These are phyloP conservation scores for Boletus barrowsii DNA, from an alignment of 768 basidiomycete genomes.

Conservation along the genomic window DNA sequence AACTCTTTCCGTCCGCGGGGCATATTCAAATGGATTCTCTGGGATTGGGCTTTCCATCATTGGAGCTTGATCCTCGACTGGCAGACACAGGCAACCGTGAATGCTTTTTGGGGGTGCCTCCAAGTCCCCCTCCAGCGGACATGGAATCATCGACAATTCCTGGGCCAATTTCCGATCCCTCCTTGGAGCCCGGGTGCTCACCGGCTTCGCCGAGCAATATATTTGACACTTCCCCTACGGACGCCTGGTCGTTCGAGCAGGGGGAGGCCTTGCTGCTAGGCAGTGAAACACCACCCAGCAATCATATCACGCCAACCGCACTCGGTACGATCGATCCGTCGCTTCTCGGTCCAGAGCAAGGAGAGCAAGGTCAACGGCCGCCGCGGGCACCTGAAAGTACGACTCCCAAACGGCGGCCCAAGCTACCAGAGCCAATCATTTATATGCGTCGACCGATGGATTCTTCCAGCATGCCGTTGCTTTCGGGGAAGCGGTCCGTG, in stretches of 20 bases:
- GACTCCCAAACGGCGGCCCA: slow-evolving; percentile 7
- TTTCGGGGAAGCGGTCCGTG: slow-evolving; percentile 23
- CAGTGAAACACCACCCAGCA: neutral
- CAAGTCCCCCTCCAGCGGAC: slow-evolving; percentile 17
- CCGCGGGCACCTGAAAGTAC: neutral
- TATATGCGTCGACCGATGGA: slow-evolving; percentile 31
- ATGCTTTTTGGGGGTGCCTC: slow-evolving; percentile 28
- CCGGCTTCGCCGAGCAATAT: slow-evolving; percentile 3
- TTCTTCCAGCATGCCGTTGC: slow-evolving; percentile 16
- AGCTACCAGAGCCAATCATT: slow-evolving; percentile 25
- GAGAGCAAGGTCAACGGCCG: slow-evolving; percentile 2
- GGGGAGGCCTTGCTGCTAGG: neutral
- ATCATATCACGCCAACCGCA: neutral
- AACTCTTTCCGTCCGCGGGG: neutral
- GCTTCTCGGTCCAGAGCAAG: slow-evolving; percentile 20
- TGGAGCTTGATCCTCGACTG: slow-evolving; percentile 7
- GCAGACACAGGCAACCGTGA: slow-evolving; percentile 6
- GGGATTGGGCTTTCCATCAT: slow-evolving; percentile 3
- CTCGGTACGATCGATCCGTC: slow-evolving; percentile 31
- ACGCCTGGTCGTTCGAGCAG: slow-evolving; percentile 11
- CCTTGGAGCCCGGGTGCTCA: neutral
- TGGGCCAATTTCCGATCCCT: neutral
- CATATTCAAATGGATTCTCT: neutral
- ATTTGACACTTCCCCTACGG: neutral
- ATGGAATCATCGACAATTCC: neutral